Evolutionary conservation across 768 basidiomycete genomes (phyloP), one percentile per base, ranked within the genome.

Genomic region (Leccinellum albellum): DNA sequence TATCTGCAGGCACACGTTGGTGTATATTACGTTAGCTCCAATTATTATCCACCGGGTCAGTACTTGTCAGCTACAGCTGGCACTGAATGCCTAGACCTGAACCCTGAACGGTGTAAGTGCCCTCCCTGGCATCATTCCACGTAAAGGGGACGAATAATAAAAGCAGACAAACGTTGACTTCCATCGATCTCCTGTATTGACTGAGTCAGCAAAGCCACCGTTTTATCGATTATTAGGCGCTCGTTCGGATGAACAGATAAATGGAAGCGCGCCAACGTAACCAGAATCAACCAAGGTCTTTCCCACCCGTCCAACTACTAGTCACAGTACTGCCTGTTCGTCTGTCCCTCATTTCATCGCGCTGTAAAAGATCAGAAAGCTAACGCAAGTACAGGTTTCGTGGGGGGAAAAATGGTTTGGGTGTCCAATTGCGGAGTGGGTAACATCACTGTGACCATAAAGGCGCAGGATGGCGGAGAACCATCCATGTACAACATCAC

Each of bases 341-440:
- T 37, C 35, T 9, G 35, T 37, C 44, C 12, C 14, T 21, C 23
- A 13, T 29, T 40, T 37, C 15, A 20, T 4, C n/a, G 10, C 23
- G 1, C 20, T 13, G 5, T 17, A 13, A 17, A 15, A 1, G 3
- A 37, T 17, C 9, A 24, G 12, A 14, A 46, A 9, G 6, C 33
- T 60, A 4, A 51, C 6, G 26, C 47, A 48, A 3, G 42, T 23
- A 29, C 3, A 23, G 17, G 13, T 17, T 6, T 35, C 3, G 21
- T 10, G 21, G 24, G 21, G 24, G 35, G 17, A n/a, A 48, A 28
- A 10, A 64, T 61, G 63, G 59, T 64, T 28, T 65, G 63, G 63
- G 51, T 64, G 4, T 61, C 63, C 26, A 64, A 62, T 12, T 61
- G 55, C 7, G 20, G 26, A 3, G 9, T 2, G 17, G 15, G 23